These are phyloP conservation scores for Venturia pyrina DNA, from an alignment of 2,329 filamentous ascomycete genomes.

Conservation along the genomic window DNA sequence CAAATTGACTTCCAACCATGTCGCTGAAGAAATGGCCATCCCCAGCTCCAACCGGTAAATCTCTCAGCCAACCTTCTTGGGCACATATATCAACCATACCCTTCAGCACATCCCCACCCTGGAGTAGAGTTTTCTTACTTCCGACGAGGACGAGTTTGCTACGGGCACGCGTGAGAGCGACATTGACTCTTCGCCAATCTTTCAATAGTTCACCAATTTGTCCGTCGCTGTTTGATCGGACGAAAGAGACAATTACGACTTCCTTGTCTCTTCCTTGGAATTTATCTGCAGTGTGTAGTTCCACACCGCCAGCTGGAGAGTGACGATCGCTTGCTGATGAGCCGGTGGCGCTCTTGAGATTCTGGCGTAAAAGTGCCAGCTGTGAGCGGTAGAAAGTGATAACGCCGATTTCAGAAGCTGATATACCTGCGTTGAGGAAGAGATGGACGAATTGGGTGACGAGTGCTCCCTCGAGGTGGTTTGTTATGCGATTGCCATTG, in stretches of 20 bases:
- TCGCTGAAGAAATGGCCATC: constrained; percentile 61
- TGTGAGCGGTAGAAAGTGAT: constrained; percentile 97
- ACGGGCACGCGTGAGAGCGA: constrained; percentile 86
- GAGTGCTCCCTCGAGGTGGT: constrained; percentile 69
- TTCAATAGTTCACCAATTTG: constrained; percentile 84
- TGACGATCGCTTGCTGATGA: constrained; percentile 8
- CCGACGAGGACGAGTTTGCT: constrained; percentile 87
- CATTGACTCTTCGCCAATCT: constrained; percentile 90
- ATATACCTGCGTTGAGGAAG: constrained; percentile 65
- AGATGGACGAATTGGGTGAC: constrained; percentile 71
- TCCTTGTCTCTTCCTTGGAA: constrained; percentile 97
- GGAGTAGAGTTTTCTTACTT: constrained; percentile 62
- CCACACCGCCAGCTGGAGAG: constrained; percentile 40
- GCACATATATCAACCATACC: constrained; percentile 72
- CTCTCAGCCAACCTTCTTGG: constrained; percentile 65
- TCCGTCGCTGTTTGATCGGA: constrained; percentile 72
- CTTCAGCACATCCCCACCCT: constrained; percentile 59
- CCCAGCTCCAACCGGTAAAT: constrained; percentile 55
- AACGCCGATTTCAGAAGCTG: constrained; percentile 71
- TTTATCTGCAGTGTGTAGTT: constrained; percentile 94
- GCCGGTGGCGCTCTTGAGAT: constrained; percentile 29
- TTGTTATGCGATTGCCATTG: constrained; percentile 78
- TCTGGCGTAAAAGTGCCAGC: constrained; percentile 68
- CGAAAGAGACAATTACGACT: constrained; percentile 75
- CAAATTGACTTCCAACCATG: constrained; percentile 21